These are phyloP conservation scores for Penicillium psychrosexuale DNA, from an alignment of 2,329 filamentous ascomycete genomes.

Conservation along the genomic window DNA sequence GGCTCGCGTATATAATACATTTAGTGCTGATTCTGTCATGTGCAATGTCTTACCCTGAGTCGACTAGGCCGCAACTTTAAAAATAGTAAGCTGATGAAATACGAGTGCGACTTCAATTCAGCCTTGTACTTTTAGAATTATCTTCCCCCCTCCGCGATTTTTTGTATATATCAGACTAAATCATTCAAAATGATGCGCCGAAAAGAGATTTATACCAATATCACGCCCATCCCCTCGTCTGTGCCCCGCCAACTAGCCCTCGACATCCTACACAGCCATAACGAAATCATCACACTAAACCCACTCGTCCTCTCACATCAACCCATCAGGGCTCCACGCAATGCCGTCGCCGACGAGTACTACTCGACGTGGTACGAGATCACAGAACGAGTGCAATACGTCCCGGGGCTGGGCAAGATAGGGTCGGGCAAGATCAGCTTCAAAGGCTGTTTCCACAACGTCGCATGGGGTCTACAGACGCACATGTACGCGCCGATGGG, in stretches of 20 bases:
- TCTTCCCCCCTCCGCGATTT: too few species aligned
- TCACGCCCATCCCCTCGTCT: slow-evolving; percentile 70
- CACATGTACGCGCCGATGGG: slow-evolving; percentile 81
- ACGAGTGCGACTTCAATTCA: background rate
- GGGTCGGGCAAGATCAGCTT: slow-evolving; percentile 69
- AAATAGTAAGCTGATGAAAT: slow-evolving; percentile 2
- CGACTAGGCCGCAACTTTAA: background rate
- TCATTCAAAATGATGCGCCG: slow-evolving; percentile 16
- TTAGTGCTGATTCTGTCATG: background rate
- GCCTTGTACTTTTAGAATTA: background rate
- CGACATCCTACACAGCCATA: slow-evolving; percentile 71
- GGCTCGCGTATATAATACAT: background rate
- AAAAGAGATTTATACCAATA: slow-evolving; percentile 53
- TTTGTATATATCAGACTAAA: background rate
- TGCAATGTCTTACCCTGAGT: background rate
- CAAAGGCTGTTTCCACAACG: slow-evolving; percentile 75
- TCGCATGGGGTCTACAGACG: slow-evolving; percentile 70
- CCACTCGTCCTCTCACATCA: slow-evolving; percentile 73
- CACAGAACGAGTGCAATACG: slow-evolving; percentile 72
- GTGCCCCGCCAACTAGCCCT: slow-evolving; percentile 69
- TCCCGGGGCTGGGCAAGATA: slow-evolving; percentile 59
- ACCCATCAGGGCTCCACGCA: slow-evolving; percentile 63
- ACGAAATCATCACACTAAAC: slow-evolving; percentile 83
- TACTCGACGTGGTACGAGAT: slow-evolving; percentile 73
- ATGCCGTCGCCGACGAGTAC: slow-evolving; percentile 68